Base-by-base conservation (phyloP, 2,329 filamentous ascomycete species). In the Domatiomyces catenatus region DNA sequence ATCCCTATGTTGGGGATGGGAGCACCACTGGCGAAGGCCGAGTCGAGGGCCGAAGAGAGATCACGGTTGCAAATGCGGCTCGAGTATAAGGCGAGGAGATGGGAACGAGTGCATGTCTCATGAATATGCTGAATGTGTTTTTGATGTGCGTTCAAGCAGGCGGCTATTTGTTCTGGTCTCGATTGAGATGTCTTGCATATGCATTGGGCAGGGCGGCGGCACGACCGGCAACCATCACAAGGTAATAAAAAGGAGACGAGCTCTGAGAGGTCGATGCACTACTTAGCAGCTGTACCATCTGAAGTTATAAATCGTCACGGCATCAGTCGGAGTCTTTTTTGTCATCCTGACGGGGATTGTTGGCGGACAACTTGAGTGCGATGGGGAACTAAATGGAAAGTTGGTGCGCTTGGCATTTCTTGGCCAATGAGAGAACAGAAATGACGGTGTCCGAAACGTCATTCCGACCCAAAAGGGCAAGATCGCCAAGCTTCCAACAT, bases 161-260 rank as follows among this genome's bases (percentile, higher is more conserved):
- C 55, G 55, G 55, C 51, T 46, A 55, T 54, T 53, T 56, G 55
- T 55, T 55, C 15, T 39, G 32, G 15, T 39, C 32, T 39, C 32
- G 32, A 15, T 39, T 39, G 32, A 39, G 32, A 39, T 15, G 15
- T 39, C 32, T 39, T 39, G 32, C 32, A 39, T 39, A 39, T 39
- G 32, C 32, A 39, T 39, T 39, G 32, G 32, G 32, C n/a, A n/a
- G n/a, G n/a, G 15, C 2, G 32, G 32, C 28, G 32, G 32, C 10
- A 39, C 32, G 32, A 39, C 10, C 15, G 10, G 32, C 12, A 39
- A 39, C 32, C 32, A 15, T 10, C 32, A 15, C 32, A 15, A 15
- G 7, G 32, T 39, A 5, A 10, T 39, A 39, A 39, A 39, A 39
- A 39, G 8, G 32, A 15, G 32, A 39, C 10, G 7, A 2, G 15